Evolutionary conservation across 176 grass and related monocot genomes (phyloP).

Genomic region (Triticum dicoccoides): DNA sequence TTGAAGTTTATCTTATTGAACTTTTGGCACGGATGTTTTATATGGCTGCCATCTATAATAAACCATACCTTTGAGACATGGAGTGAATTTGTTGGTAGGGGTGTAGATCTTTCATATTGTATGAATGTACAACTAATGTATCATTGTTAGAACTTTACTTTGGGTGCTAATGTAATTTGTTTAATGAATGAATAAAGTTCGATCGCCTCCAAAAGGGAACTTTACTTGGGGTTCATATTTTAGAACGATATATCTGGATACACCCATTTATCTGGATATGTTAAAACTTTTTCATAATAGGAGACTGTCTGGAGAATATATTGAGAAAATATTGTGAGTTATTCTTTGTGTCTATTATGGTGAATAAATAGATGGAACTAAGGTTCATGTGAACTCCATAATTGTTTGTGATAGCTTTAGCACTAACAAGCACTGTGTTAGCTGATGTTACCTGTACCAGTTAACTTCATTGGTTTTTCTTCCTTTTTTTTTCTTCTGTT

Average conservation of each 20-base stretch:
- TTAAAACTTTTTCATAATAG: neutral
- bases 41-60: neutral
- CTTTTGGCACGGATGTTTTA: neutral
- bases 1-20: neutral
- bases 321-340: neutral
- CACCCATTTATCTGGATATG: neutral
- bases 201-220: neutral
- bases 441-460: neutral
- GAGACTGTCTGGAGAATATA: neutral
- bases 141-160: neutral
- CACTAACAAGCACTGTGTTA: neutral
- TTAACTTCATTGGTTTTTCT: neutral
- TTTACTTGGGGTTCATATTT: neutral
- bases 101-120: neutral
- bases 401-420: neutral
- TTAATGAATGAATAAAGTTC: neutral
- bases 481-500: neutral
- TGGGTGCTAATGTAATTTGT: neutral
- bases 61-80: neutral
- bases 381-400: neutral
- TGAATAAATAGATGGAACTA: neutral
- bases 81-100: neutral
- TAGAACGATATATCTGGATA: neutral
- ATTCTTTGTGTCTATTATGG: neutral
- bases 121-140: neutral